Percentiles rank a stretch among this genome's conserved stretches.
These are phyloP conservation scores for Silene vulgaris DNA, from an alignment of 179 eudicot genomes.

Conservation along the genomic window DNA sequence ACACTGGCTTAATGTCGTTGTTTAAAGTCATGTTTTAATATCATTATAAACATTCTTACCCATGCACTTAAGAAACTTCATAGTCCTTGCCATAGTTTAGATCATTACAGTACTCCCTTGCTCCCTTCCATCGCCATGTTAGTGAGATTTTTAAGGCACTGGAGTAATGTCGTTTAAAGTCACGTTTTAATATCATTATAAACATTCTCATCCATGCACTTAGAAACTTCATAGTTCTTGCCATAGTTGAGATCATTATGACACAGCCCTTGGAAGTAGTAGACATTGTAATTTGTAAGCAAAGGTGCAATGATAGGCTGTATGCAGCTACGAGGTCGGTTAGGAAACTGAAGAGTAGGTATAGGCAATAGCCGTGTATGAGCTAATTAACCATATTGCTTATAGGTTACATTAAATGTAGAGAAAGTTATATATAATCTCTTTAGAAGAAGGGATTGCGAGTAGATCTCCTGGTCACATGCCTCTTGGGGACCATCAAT, in stretches of 20 bases:
- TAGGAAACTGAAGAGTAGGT: conserved; percentile 24
- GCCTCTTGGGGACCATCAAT: conserved; percentile 42
- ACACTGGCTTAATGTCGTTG: not conserved
- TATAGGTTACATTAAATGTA: conserved; percentile 14
- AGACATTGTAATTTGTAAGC: conserved; percentile 26
- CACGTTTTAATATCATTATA: not conserved
- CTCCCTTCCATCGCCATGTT: not conserved
- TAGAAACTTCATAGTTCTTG: conserved; percentile 12
- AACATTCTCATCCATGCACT: conserved; percentile 10
- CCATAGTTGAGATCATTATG: not conserved
- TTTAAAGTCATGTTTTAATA: not conserved
- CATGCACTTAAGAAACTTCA: not conserved
- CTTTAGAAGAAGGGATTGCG: conserved; percentile 30
- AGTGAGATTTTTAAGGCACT: not conserved
- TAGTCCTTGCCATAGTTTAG: conserved; percentile 5
- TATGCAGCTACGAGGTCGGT: conserved; percentile 26
- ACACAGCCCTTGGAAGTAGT: not conserved
- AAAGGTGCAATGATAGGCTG: conserved; percentile 27
- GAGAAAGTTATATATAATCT: conserved; percentile 17
- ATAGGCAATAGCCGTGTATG: conserved; percentile 16
- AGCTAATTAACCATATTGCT: conserved; percentile 23
- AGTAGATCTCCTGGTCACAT: conserved; percentile 39
- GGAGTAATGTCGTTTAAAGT: not conserved
- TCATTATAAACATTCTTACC: conserved; percentile 11
- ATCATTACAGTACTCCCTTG: not conserved